Conservation (phyloP, 2,329 filamentous ascomycete genomes). For the Monosporascus ibericus region DNA sequence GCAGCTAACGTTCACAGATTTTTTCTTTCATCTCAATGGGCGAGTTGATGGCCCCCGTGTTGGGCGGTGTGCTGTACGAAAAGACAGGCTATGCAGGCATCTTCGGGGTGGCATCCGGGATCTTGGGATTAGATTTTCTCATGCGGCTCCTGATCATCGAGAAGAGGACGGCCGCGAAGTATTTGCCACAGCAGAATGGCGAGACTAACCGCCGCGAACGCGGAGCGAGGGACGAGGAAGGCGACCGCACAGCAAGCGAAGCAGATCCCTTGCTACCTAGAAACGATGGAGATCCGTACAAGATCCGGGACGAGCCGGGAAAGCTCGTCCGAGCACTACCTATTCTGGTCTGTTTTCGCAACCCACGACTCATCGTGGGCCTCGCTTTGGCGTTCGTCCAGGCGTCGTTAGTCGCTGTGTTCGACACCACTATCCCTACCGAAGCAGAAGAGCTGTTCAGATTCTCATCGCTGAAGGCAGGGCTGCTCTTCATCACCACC, state of each 20-base stretch:
- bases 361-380: constrained; percentile 33
- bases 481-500: constrained; percentile 31
- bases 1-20: constrained; percentile 28
- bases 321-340: constrained; percentile 35
- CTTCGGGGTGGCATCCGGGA: constrained; percentile 47
- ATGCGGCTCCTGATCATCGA: constrained; percentile 58
- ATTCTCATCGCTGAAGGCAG: constrained; percentile 29
- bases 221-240: constrained; percentile 11
- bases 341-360: constrained; percentile 37
- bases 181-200: constrained; percentile 20
- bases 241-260: constrained; percentile 25
- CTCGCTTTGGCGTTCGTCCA: constrained; percentile 36
- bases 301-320: constrained; percentile 33
- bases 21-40: constrained; percentile 55
- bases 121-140: constrained; percentile 52
- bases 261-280: constrained; percentile 33
- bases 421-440: constrained; percentile 33
- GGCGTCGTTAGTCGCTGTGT: constrained; percentile 30
- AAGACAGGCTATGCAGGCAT: constrained; percentile 53
- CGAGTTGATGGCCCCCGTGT: constrained; percentile 47
- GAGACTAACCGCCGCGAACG: constrained; percentile 11
- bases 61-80: constrained; percentile 56
- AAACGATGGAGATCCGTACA: constrained; percentile 30
- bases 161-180: constrained; percentile 49
- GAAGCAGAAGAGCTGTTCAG: constrained; percentile 29